Evolutionary conservation across 2,329 filamentous ascomycete genomes (phyloP), one percentile per base, ranked within the genome.

Genomic region (Grosmannia penicillata): DNA sequence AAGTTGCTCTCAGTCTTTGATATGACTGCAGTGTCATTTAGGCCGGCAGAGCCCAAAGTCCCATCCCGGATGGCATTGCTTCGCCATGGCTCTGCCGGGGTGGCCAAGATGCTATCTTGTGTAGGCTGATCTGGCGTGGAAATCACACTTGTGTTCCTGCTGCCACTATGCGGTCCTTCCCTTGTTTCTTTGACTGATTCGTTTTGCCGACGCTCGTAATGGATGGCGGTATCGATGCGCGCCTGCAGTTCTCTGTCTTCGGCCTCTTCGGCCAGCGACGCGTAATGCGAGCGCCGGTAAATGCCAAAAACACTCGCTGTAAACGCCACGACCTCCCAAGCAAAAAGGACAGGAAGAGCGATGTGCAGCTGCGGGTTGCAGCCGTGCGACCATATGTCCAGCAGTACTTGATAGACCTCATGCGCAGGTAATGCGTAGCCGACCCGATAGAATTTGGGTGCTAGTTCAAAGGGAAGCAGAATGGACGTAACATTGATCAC

Each of bases 341-440:
- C 47, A 38, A 65, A 64, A 24, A 66, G 42, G 13, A 66, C 53
- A 0, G 63, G 62, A 8, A 68, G 48, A 1, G 59, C 52, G 30
- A 55, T 56, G 24, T 52, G 47, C 1, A 65, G 51, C 26, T 54
- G 46, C 5, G 58, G 58, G 29, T 61, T 57, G 38, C 59, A 64
- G 0, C 62, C 60, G 5, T 52, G 43, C 1, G 57, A 59, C 61
- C 61, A 66, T 34, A 65, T 59, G 31, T 64, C 54, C 4, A 61
- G 46, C 10, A 66, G 48, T 1, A 59, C 41, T 36, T 60, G 52
- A 44, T 61, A 66, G 11, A 57, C 48, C 24, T 57, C 50, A 42
- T 63, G 54, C 4, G 59, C 56, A 2, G 63, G 62, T 2, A 64
- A 46, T 0, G 51, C 53, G 33, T 61, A 60, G 6, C 56, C 57